phyloP scores from a whole-genome alignment of 176 grass and related monocot species.

The Oryza rufipogon region DNA sequence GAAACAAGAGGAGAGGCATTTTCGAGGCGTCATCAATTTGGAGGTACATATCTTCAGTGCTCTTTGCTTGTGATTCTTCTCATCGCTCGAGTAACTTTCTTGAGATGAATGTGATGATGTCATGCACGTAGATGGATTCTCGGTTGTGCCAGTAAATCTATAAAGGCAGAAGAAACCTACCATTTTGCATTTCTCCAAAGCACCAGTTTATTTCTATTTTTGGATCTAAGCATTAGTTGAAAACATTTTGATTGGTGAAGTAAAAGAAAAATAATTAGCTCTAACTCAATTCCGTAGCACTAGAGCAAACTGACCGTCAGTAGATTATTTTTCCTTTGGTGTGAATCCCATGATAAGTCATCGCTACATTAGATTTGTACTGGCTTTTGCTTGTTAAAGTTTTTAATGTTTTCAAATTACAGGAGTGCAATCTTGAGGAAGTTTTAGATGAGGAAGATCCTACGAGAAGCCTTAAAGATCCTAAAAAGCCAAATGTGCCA shows the following conservation, averaged over 20 bases:
- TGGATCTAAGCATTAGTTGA: not conserved
- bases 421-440: slow-evolving; percentile 86
- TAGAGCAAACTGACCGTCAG: not conserved
- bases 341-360: not conserved
- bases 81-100: not conserved
- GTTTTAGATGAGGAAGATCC: slow-evolving; percentile 68
- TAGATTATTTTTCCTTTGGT: not conserved
- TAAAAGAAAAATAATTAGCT: not conserved
- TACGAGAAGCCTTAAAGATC: slow-evolving; percentile 73
- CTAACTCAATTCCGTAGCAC: not conserved
- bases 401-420: slow-evolving; percentile 27
- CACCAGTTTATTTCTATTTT: not conserved
- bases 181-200: not conserved
- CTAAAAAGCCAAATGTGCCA: slow-evolving; percentile 60
- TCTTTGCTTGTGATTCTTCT: slow-evolving; percentile 18
- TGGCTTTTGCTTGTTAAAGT: not conserved
- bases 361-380: not conserved
- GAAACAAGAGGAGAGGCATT: slow-evolving; percentile 88
- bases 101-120: not conserved
- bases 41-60: slow-evolving; percentile 50
- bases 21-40: slow-evolving; percentile 72
- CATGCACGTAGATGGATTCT: too few species aligned
- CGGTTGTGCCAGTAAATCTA: not conserved
- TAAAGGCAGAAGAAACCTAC: slow-evolving; percentile 3
- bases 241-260: not conserved